Conservation (phyloP, 2,329 filamentous ascomycete genomes). For the Aspergillus melleus region DNA sequence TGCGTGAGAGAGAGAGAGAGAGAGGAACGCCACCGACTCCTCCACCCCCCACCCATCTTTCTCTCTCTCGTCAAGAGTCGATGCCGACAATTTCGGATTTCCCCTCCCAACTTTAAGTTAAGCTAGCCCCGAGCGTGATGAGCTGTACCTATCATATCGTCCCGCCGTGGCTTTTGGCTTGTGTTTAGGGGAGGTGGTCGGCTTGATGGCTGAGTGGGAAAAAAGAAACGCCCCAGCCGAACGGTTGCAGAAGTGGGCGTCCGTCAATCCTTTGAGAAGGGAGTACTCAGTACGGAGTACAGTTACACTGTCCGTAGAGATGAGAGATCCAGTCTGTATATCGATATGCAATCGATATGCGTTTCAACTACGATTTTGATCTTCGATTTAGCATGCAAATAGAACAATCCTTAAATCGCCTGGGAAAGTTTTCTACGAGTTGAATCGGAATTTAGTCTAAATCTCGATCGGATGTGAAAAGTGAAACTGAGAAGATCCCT, state of each 20-base stretch:
- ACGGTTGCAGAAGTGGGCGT: constrained; percentile 17
- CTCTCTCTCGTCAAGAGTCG: not conserved
- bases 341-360: not conserved
- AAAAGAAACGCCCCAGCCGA: constrained; percentile 12
- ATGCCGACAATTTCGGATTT: not conserved
- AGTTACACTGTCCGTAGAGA: not conserved
- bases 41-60: not conserved
- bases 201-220: not conserved
- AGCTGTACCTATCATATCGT: constrained; percentile 20
- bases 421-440: not conserved
- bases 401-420: not conserved
- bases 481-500: not conserved
- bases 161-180: constrained; percentile 3
- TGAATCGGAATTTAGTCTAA: not conserved
- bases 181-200: not conserved
- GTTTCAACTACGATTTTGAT: not conserved
- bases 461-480: not conserved
- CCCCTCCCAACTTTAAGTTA: constrained; percentile 13
- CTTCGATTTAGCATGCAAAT: not conserved
- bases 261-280: not conserved
- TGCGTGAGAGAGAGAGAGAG: not conserved
- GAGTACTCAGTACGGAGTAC: too few species aligned
- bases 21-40: not conserved
- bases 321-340: not conserved
- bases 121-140: constrained; percentile 15